phyloP scores from a whole-genome alignment of 2,329 filamentous ascomycete species.

The Ciborinia camelliae region DNA sequence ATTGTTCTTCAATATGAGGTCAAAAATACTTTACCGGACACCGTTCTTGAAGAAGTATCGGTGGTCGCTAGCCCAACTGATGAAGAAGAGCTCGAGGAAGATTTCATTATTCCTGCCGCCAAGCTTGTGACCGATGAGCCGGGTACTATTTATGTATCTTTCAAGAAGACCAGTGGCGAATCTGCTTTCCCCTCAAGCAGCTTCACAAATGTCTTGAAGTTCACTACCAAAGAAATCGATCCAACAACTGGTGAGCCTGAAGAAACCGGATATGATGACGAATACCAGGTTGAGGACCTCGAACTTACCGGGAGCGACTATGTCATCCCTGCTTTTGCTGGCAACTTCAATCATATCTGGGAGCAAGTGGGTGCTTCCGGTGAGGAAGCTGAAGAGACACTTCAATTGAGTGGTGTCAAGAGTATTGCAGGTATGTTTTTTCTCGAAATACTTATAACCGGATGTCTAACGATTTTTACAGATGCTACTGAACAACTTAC shows the following conservation, averaged over 20 bases:
- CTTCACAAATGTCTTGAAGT: conserved; percentile 92
- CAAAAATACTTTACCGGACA: conserved; percentile 93
- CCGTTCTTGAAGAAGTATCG: conserved; percentile 84
- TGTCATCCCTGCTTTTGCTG: conserved; percentile 86
- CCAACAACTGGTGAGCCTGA: conserved; percentile 91
- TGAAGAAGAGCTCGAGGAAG: conserved; percentile 80
- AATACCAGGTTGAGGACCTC: conserved; percentile 94
- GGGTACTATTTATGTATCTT: conserved; percentile 91
- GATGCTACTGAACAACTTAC: conserved; percentile 91
- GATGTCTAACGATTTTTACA: conserved; percentile 39
- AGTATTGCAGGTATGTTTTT: conserved; percentile 74
- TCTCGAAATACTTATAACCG: neutral
- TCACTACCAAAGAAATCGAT: conserved; percentile 97
- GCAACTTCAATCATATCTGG: conserved; percentile 95
- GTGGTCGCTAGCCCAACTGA: conserved; percentile 76
- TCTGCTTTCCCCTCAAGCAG: conserved; percentile 72
- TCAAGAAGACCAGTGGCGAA: conserved; percentile 78
- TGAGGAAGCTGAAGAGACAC: conserved; percentile 85
- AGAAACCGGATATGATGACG: conserved; percentile 89
- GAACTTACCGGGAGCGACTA: conserved; percentile 91
- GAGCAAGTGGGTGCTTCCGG: conserved; percentile 86
- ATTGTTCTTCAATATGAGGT: conserved; percentile 95
- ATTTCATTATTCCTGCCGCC: conserved; percentile 88
- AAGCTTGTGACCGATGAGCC: conserved; percentile 81
- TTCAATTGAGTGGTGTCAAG: conserved; percentile 84